phyloP scores from a whole-genome alignment of 164 flowering plant species.

The Protea cynaroides region DNA sequence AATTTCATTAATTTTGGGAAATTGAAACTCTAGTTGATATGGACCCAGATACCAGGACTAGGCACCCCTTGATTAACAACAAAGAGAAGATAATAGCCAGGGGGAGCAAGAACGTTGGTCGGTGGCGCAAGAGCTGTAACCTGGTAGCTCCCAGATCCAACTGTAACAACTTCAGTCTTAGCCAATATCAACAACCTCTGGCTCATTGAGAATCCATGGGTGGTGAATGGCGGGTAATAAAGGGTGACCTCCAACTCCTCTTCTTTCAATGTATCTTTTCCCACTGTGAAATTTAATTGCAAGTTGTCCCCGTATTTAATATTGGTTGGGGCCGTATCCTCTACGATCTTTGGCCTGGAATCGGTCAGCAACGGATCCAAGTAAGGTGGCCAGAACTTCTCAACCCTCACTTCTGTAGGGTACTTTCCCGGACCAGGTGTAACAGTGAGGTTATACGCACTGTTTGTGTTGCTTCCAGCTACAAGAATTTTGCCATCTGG shows the following conservation, averaged over 20 bases:
- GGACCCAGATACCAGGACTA: conserved; percentile 50
- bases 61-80: conserved; percentile 52
- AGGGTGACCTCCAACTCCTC: conserved; percentile 44
- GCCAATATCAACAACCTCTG: conserved; percentile 53
- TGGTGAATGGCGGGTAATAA: conserved; percentile 69
- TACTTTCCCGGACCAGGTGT: too few relatives aligned
- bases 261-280: background rate
- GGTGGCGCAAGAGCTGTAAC: conserved; percentile 41
- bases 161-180: background rate
- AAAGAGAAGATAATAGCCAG: conserved; percentile 60
- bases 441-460: conserved; percentile 28
- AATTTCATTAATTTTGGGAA: too few relatives aligned
- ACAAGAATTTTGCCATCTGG: conserved; percentile 62
- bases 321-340: background rate
- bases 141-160: background rate
- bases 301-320: conserved; percentile 30
- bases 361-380: conserved; percentile 29
- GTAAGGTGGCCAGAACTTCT: conserved; percentile 79
- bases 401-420: conserved; percentile 74
- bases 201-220: conserved; percentile 70
- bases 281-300: conserved; percentile 10
- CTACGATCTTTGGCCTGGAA: conserved; percentile 28
- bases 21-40: conserved; percentile 31
- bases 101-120: conserved; percentile 42
- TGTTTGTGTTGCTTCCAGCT: conserved; percentile 73